Percentiles rank a stretch among this genome's conserved stretches.
Conservation (phyloP, 75 land plant genomes). For the Selaginella tamariscina region DNA sequence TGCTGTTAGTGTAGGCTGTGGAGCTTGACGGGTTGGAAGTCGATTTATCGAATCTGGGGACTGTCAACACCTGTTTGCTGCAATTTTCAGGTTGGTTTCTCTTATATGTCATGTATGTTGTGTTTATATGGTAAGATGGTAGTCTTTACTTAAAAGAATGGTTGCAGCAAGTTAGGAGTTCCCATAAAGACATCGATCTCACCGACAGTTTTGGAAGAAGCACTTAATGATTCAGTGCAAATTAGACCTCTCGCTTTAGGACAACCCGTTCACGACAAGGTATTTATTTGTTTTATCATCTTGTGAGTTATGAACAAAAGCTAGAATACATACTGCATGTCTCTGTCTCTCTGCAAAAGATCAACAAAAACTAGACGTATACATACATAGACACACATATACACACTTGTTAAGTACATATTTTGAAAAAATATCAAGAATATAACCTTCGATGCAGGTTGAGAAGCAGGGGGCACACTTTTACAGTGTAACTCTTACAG, state of each 20-base stretch:
- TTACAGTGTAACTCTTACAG: background rate
- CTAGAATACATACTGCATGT: too few species aligned
- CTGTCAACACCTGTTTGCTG: slow-evolving; percentile 88
- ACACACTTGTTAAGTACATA: background rate
- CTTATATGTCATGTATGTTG: too few species aligned
- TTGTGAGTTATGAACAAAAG: too few species aligned
- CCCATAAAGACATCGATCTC: slow-evolving; percentile 8
- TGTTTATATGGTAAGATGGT: too few species aligned
- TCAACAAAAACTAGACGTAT: too few species aligned
- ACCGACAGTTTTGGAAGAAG: slow-evolving; percentile 6
- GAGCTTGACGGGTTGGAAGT: slow-evolving; percentile 65
- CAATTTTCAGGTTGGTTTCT: slow-evolving; percentile 62
- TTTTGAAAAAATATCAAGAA: background rate
- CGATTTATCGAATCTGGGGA: slow-evolving; percentile 71
- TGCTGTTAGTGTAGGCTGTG: slow-evolving; percentile 36
- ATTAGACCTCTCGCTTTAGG: slow-evolving; percentile 3
- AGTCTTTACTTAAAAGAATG: too few species aligned
- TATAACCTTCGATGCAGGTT: background rate
- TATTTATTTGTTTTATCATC: background rate
- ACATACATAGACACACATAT: too few species aligned
- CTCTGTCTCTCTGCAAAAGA: too few species aligned
- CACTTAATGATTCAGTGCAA: background rate
- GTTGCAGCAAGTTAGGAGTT: slow-evolving; percentile 11
- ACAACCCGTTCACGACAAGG: slow-evolving; percentile 9
- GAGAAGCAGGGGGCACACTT: slow-evolving; percentile 8